These are phyloP conservation scores for Aspergillus nanangensis DNA, from an alignment of 495 filamentous ascomycete genomes.

Conservation along the genomic window DNA sequence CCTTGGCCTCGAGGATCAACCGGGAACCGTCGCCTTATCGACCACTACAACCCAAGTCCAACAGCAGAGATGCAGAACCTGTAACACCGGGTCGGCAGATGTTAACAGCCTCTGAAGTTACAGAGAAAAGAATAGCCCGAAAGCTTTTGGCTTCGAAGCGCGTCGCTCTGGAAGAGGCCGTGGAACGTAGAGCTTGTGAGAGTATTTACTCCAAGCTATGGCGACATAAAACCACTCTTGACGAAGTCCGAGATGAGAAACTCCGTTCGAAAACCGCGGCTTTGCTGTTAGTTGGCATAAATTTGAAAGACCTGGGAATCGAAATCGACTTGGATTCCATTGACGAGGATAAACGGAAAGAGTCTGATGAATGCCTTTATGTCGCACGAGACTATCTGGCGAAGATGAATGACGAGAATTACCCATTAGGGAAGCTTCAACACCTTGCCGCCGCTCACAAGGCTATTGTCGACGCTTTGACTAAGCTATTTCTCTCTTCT, in stretches of 20 bases:
- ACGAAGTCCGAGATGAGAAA: conserved; percentile 94
- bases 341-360: conserved; percentile 58
- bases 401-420: conserved; percentile 81
- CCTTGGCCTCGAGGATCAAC: conserved; percentile 68
- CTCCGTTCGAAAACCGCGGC: conserved; percentile 92
- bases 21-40: conserved; percentile 56
- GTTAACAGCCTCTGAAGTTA: conserved; percentile 83
- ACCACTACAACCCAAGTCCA: conserved; percentile 21
- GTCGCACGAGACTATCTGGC: conserved; percentile 68
- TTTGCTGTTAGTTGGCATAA: conserved; percentile 83
- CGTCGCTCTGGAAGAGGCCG: conserved; percentile 79
- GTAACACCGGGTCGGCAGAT: conserved; percentile 68
- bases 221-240: conserved; percentile 85
- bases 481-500: conserved; percentile 70
- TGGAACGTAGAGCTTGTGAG: conserved; percentile 85
- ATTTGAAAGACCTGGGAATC: conserved; percentile 78
- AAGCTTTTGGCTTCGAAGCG: conserved; percentile 73
- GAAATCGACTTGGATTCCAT: conserved; percentile 55
- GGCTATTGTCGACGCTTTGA: conserved; percentile 85
- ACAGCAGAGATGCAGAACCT: conserved; percentile 19
- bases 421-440: conserved; percentile 87
- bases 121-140: conserved; percentile 70
- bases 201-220: conserved; percentile 82
- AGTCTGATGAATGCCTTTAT: conserved; percentile 68
- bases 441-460: conserved; percentile 87